Evolutionary conservation across 768 basidiomycete species (phyloP).

Genomic region (Daedaleopsis nitida): DNA sequence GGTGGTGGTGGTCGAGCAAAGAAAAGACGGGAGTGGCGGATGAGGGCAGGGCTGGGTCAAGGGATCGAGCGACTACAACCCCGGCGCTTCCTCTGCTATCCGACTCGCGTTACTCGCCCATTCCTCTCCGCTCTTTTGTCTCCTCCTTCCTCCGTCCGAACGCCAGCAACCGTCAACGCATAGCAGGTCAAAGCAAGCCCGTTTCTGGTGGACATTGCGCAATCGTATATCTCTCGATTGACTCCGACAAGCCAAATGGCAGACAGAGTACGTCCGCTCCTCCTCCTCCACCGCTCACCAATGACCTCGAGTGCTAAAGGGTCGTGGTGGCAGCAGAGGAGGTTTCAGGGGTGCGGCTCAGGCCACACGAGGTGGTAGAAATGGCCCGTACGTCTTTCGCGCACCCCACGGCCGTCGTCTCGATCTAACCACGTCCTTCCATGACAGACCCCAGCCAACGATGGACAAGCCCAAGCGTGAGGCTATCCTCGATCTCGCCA

Average conservation of each 20-base stretch:
- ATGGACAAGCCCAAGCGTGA: constrained; percentile 86
- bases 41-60: constrained; percentile 11
- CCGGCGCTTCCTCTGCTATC: constrained; percentile 9
- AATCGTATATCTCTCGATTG: background rate
- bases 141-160: background rate
- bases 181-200: background rate
- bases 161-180: background rate
- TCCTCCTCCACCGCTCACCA: constrained; percentile 11
- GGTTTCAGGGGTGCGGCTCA: constrained; percentile 45
- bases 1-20: constrained; percentile 17
- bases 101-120: background rate
- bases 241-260: constrained; percentile 41
- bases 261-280: constrained; percentile 54
- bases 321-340: constrained; percentile 58
- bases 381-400: constrained; percentile 18
- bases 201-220: background rate
- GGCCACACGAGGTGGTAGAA: constrained; percentile 45
- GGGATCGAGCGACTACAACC: constrained; percentile 13
- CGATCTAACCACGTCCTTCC: constrained; percentile 22
- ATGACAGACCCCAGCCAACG: constrained; percentile 48
- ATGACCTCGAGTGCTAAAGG: constrained; percentile 41
- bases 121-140: background rate
- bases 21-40: constrained; percentile 8
- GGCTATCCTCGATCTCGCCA: constrained; percentile 92
- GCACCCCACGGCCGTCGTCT: no score